Conservation (phyloP, 1,139 yeast species). For the Hyphopichia pseudoburtonii region DNA sequence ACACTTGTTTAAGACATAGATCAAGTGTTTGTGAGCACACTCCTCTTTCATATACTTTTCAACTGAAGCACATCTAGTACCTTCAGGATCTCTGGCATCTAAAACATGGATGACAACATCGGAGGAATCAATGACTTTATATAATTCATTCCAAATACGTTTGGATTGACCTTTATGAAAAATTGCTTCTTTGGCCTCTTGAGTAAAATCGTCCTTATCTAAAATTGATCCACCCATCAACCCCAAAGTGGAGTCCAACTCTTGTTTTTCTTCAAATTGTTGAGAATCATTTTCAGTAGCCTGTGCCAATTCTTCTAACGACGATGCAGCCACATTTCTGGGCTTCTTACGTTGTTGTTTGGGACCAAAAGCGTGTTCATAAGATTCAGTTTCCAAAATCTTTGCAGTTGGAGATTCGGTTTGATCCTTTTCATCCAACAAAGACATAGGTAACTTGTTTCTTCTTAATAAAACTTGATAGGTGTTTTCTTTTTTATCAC, state of each 20-base stretch:
- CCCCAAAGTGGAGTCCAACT: constrained; percentile 73
- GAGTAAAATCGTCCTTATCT: constrained; percentile 77
- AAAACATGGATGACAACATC: constrained; percentile 95
- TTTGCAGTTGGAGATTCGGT: constrained; percentile 75
- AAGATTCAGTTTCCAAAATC: constrained; percentile 87
- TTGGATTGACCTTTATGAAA: constrained; percentile 97
- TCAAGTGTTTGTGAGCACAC: constrained; percentile 95
- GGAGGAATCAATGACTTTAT: constrained; percentile 93
- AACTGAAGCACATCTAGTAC: constrained; percentile 91
- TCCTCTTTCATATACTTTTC: constrained; percentile 92
- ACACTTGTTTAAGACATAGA: constrained; percentile 93
- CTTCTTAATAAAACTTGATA: constrained; percentile 86
- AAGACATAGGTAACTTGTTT: constrained; percentile 94
- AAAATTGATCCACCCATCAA: constrained; percentile 69
- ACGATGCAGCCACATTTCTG: constrained; percentile 65
- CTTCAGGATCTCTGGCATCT: constrained; percentile 97
- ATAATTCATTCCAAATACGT: constrained; percentile 97
- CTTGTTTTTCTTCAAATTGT: constrained; percentile 69
- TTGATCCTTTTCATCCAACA: constrained; percentile 79
- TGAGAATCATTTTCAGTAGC: constrained; percentile 58
- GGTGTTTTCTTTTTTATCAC: constrained; percentile 80
- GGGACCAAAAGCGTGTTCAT: constrained; percentile 84
- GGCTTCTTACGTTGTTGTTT: constrained; percentile 94
- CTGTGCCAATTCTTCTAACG: constrained; percentile 78
- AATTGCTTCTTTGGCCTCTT: constrained; percentile 92